These are phyloP conservation scores for Sugiyamaella grinbergsii DNA, from an alignment of 1,139 yeast genomes.

Conservation along the genomic window DNA sequence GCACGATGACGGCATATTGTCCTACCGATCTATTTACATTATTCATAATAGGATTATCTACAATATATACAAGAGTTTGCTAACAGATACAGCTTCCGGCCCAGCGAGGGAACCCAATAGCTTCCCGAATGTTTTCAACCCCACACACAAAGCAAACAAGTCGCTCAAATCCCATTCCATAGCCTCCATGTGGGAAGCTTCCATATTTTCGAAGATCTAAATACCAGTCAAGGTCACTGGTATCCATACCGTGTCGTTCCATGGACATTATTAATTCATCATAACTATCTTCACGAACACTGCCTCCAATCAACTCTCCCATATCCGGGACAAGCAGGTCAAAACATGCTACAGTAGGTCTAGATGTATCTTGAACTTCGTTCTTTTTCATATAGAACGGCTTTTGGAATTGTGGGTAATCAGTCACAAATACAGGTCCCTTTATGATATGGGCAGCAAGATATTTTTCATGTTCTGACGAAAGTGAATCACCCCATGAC, in stretches of 20 bases:
- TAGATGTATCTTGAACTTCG: constrained; percentile 37
- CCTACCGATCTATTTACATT: not conserved
- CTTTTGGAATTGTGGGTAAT: constrained; percentile 76
- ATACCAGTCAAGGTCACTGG: constrained; percentile 76
- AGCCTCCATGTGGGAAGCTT: constrained; percentile 92
- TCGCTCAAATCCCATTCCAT: constrained; percentile 93
- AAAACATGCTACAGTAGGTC: constrained; percentile 77
- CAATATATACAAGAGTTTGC: constrained; percentile 3
- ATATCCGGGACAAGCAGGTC: constrained; percentile 86
- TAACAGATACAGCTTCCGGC: constrained; percentile 52
- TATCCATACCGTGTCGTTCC: constrained; percentile 44
- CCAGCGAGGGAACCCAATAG: constrained; percentile 78
- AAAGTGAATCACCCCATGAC: constrained; percentile 71
- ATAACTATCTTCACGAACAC: constrained; percentile 77
- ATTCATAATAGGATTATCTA: not conserved
- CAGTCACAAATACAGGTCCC: constrained; percentile 85
- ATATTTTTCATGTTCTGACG: constrained; percentile 90
- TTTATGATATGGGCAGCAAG: constrained; percentile 68
- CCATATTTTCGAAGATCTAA: constrained; percentile 73
- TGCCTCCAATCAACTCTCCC: constrained; percentile 98
- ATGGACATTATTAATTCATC: constrained; percentile 54
- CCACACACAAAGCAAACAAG: constrained; percentile 71
- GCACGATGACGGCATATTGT: not conserved
- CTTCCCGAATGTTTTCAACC: constrained; percentile 77
- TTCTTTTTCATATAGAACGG: constrained; percentile 85